Base-by-base conservation (phyloP, 139 green algal genomes). In the Pleodorina starrii region DNA sequence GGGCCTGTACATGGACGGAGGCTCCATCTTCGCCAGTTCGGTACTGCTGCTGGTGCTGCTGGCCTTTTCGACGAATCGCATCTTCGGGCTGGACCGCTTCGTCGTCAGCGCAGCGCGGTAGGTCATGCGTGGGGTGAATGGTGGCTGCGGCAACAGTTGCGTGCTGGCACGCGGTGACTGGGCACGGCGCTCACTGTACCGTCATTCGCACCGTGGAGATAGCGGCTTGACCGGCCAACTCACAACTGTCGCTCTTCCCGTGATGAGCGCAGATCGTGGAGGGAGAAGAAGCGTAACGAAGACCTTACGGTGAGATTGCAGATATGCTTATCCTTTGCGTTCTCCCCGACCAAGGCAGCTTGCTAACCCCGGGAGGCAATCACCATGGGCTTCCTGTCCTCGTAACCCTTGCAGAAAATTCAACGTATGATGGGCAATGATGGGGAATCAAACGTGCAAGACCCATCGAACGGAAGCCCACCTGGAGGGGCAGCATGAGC, bases 1-100 rank as follows among this genome's bases (percentile, higher is more conserved):
- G 4, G 76, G 77, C 35, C 77, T 85, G 1, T 85, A 85, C 77
- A 2, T 85, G 23, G 51, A 85, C 36, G 77, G 51, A 19, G 77
- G 35, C 51, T 54, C 77, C 77, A 51, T 85, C 51, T 85, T 85
- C 51, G 77, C 77, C 10, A 69, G 44, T 51, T 36, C 21, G 19
- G 35, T 73, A 35, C 36, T 85, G 51, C 51, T 85, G 51, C 51
- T 85, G 36, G 27, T 85, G 5, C 4, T 85, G 35, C 36, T 85
- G 35, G 77, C 27, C 19, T 85, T 85, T 51, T 46, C 44, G 7
- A 54, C 36, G 4, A 85, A 85, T 51, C 77, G 77, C 32, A 85
- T 85, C 51, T 51, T 72, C 51, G 48, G 77, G 0, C 36, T 85
- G 77, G 77, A 85, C 51, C 51, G 35, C 2, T 38, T 54, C 35